Evolutionary conservation across 1,139 yeast genomes (phyloP).

Genomic region (Torulaspora pretoriensis): DNA sequence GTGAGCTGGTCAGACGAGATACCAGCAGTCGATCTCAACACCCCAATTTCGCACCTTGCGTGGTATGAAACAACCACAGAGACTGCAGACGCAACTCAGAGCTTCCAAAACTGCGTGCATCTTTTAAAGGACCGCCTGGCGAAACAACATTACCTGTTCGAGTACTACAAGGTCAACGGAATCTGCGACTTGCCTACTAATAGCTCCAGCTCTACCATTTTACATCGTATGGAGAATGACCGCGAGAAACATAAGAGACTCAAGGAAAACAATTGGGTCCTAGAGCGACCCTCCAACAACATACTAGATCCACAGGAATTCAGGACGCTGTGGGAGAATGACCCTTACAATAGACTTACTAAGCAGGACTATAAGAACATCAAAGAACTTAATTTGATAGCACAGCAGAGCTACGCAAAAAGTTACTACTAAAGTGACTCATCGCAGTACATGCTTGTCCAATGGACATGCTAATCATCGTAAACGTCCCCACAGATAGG

Average conservation of each 20-base stretch:
- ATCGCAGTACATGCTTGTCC: neutral
- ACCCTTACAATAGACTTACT: constrained; percentile 19
- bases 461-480: too few relatives aligned
- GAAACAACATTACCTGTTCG: constrained; percentile 12
- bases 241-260: constrained; percentile 36
- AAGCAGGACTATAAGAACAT: constrained; percentile 23
- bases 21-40: neutral
- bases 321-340: constrained; percentile 21
- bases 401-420: constrained; percentile 21
- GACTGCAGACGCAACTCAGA: constrained; percentile 4
- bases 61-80: constrained; percentile 10
- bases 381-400: constrained; percentile 25
- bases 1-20: constrained; percentile 9
- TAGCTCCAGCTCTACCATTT: constrained; percentile 17
- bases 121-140: constrained; percentile 11
- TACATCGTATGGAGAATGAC: constrained; percentile 36
- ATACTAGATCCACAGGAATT: constrained; percentile 28
- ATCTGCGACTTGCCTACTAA: constrained; percentile 14
- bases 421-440: constrained; percentile 2
- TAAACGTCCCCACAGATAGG: too few relatives aligned
- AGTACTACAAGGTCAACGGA: constrained; percentile 16
- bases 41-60: constrained; percentile 6
- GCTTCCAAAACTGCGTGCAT: constrained; percentile 9
- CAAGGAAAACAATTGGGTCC: constrained; percentile 35
- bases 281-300: constrained; percentile 19